Percentiles rank a stretch among this genome's conserved stretches.
phyloP scores from a whole-genome alignment of 2,329 filamentous ascomycete species.

The Trichophyton rubrum region DNA sequence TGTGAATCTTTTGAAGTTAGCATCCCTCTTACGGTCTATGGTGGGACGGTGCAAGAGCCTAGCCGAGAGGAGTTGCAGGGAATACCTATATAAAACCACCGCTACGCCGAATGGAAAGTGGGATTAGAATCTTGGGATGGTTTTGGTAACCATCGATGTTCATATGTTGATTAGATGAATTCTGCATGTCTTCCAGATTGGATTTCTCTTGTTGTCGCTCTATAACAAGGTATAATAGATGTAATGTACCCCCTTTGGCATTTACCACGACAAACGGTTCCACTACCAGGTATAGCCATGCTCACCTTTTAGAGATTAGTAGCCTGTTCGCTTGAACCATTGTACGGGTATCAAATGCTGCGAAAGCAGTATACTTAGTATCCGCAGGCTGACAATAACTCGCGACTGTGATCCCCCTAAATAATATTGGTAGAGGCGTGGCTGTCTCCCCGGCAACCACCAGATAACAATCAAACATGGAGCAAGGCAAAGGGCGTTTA shows the following conservation, averaged over 20 bases:
- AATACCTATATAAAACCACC: conserved; percentile 25
- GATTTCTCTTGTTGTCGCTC: no score
- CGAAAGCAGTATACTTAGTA: no score
- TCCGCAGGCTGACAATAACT: no score
- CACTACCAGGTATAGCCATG: background rate
- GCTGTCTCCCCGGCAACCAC: background rate
- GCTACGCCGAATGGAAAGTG: background rate
- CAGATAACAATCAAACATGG: background rate
- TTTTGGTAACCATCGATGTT: background rate
- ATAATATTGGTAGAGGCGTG: no score
- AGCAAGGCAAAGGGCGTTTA: background rate
- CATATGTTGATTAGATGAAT: background rate
- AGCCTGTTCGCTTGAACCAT: no score
- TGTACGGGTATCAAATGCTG: no score
- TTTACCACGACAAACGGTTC: background rate
- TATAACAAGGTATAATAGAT: no score
- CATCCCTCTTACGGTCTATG: conserved; percentile 72
- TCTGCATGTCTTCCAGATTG: background rate
- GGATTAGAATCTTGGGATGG: background rate
- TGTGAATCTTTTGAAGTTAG: conserved; percentile 87
- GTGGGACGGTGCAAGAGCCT: conserved; percentile 38
- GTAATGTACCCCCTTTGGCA: no score
- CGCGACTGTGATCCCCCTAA: no score
- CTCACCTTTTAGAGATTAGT: no score
- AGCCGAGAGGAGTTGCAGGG: conserved; percentile 30